Base-by-base conservation (phyloP, 2,329 filamentous ascomycete species). In the Sclerotinia subarctica region DNA sequence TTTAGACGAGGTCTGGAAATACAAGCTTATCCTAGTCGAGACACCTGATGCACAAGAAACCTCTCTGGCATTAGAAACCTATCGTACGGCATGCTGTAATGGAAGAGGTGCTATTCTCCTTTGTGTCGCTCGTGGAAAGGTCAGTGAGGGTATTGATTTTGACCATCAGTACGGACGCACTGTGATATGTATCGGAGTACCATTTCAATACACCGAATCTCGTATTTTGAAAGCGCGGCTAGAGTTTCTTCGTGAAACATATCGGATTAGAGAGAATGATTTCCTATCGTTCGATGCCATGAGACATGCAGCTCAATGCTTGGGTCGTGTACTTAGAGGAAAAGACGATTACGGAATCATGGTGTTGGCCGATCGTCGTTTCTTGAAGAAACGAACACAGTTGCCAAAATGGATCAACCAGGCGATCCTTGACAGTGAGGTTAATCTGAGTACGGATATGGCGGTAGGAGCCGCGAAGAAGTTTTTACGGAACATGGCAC, bases 291-390 rank as follows among this genome's bases (percentile, higher is more conserved):
- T 99, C 83, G 95, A 99, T 77, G 95, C 95, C 29, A 99, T 99
- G 94, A 89, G 95, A n/a, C 95, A 99, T 78, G 95, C 95, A 19
- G 94, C 95, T 0, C 95, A 99, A 78, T 99, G 95, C 76, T 83
- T 99, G 1, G 96, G 95, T 19, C 94, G 95, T 77, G 95, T 99
- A 54, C 82, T 99, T 70, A 86, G 95, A 74, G 95, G 95, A 32
- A 99, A 99, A 79, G 96, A 99, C 77, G 95, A 99, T 79, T 99
- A 99, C 79, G 95, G 95, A n/a, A 92, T 99, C 82, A 99, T 99
- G 95, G 94, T 99, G 5, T 84, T 99, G 38, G 95, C 96, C 2
- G 95, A 99, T 78, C 89, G 92, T 53, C 88, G 95, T 24, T 99
- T 97, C 79, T 90, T 93, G 77, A 96, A 95, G 81, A 98, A 98